Evolutionary conservation across 495 filamentous ascomycete genomes (phyloP), one percentile per base, ranked within the genome.

Genomic region (Amniculicola lignicola): DNA sequence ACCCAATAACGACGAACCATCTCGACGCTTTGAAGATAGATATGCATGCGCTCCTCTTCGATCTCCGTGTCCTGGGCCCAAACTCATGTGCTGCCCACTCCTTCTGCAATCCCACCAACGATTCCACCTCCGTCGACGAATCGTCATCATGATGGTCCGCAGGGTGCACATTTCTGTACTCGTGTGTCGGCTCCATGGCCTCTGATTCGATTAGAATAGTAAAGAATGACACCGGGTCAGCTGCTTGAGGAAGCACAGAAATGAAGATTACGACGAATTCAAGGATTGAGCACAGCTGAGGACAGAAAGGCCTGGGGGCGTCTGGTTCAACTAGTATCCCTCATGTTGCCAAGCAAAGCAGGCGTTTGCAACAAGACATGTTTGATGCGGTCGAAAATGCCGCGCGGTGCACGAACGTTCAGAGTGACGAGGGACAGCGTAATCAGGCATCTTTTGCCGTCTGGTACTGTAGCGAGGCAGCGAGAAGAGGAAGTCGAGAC

Each of bases 71-170:
- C 19, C 54, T 29, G n/a, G 23, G 42, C 19, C 25, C 18, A 22
- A 43, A 57, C 2, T 41, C 39, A 4, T 51, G 27, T 21, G 54
- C 3, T 0, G 2, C 37, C 54, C 45, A 57, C 7, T 45, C 25
- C 38, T 57, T 57, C 37, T 57, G 45, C 19, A 43, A 15, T 16
- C 45, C 54, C 12, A 51, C 45, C n/a, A 57, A 22, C 1, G 43
- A 49, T 36, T 57, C 54, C 11, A 57, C 54, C 21, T 57, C 54
- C 11, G 54, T 57, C 18, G 54, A 57, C 1, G 54, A 57, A 33
- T 57, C 54, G 29, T 57, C 54, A n/a, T 57, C 54, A 15, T 51
- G 54, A 16, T 46, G 37, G 25, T 57, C 28, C 6, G 33, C 33
- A 4, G 18, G 12, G 2, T 23, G 54, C 11, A 57, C 38, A 28